Evolutionary conservation across 176 grass and related monocot species (phyloP), one percentile per base, ranked within the genome.

Genomic region (Eremochloa ophiuroides): DNA sequence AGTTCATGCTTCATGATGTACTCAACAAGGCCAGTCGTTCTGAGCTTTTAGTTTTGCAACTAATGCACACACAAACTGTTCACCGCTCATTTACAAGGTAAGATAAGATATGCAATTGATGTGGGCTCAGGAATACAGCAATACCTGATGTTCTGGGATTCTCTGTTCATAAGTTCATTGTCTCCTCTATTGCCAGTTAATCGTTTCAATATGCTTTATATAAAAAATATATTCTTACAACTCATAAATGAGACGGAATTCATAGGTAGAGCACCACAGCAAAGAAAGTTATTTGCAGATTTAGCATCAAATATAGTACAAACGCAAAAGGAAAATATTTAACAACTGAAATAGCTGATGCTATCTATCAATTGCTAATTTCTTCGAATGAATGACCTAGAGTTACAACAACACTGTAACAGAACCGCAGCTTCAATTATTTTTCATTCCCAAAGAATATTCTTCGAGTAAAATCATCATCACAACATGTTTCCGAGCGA

Each of bases 401-500:
- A 73, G 78, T 59, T 90, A 90, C 88, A 82, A 82, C 83, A 89
- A 79, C 73, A 86, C 25, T 50, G 51, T 33, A 25, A 62, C 10
- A 30, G 18, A 58, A 30, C 73, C n/a, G 3, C 38, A 22, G 29
- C 60, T 81, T 84, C 65, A 72, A 44, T 80, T 78, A 79, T 61
- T 86, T 61, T 78, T 41, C 44, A 15, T 46, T 69, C 72, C 35
- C 37, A 15, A 71, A 66, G 28, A 78, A 82, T 66, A 72, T 25
- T 50, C 43, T 59, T 46, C 29, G 15, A 34, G 31, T 68, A 74
- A 73, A 90, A 50, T 53, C 50, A 23, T 78, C 79, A 26, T 79
- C 74, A 41, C 48, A 83, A 66, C 61, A 78, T 47, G 88, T 91
- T 68, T 84, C 86, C 11, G 86, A 86, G 42, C 86, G 87, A 77